Percentiles rank a stretch among this genome's conserved stretches.
phyloP scores from a whole-genome alignment of 2,329 filamentous ascomycete genomes.

The Calonectria montana region DNA sequence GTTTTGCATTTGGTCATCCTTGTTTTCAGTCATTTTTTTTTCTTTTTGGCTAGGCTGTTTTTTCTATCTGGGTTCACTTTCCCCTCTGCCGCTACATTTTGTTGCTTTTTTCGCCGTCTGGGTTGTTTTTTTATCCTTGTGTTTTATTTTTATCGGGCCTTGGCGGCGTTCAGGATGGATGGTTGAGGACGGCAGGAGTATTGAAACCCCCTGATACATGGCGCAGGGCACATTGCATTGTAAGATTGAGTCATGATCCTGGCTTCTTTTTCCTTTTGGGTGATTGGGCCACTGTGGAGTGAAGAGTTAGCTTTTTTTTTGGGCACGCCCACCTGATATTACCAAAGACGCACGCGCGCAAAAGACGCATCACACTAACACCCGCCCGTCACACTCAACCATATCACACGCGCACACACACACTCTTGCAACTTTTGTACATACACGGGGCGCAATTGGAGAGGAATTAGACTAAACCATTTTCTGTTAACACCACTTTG shows the following conservation, averaged over 20 bases:
- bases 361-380: slow-evolving; percentile 20
- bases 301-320: slow-evolving; percentile 19
- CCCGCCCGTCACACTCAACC: slow-evolving; percentile 18
- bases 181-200: slow-evolving; percentile 27
- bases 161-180: slow-evolving; percentile 32
- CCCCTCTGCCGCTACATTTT: slow-evolving; percentile 15
- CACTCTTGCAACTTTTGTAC: slow-evolving; percentile 28
- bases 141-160: slow-evolving; percentile 13
- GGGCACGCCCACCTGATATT: slow-evolving; percentile 23
- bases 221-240: slow-evolving; percentile 32
- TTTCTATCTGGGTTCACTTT: background rate
- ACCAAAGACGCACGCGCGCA: slow-evolving; percentile 24
- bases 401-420: slow-evolving; percentile 28
- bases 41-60: slow-evolving; percentile 4
- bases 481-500: slow-evolving; percentile 5
- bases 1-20: slow-evolving; percentile 21
- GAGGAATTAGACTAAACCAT: slow-evolving; percentile 38
- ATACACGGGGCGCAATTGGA: slow-evolving; percentile 32
- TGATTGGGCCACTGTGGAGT: slow-evolving; percentile 23
- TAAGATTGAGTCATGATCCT: slow-evolving; percentile 29
- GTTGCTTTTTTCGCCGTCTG: slow-evolving; percentile 20
- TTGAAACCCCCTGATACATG: slow-evolving; percentile 28
- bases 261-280: slow-evolving; percentile 15
- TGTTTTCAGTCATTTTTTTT: slow-evolving; percentile 17
- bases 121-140: slow-evolving; percentile 17